phyloP scores from a whole-genome alignment of 441 rosid genomes.

The Populus trichocarpa region DNA sequence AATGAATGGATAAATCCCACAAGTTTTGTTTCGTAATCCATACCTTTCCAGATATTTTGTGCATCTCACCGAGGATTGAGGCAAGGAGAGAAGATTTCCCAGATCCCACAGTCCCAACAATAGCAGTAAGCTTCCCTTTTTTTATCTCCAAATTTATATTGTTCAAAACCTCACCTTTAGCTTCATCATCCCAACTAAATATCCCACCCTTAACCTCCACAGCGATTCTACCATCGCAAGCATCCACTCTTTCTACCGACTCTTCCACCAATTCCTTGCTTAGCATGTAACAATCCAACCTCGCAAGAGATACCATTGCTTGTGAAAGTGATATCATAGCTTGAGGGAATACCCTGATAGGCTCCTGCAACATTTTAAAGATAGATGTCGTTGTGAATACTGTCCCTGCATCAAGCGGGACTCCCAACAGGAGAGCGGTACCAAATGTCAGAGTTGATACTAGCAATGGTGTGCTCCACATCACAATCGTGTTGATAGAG shows the following conservation, averaged over 20 bases:
- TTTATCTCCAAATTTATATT: constrained; percentile 56
- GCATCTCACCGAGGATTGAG: constrained; percentile 95
- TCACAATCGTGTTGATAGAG: constrained; percentile 63
- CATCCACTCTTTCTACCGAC: constrained; percentile 57
- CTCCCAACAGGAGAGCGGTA: constrained; percentile 61
- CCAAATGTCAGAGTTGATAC: constrained; percentile 76
- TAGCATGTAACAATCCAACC: constrained; percentile 73
- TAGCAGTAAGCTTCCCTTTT: constrained; percentile 79
- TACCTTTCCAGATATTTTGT: constrained; percentile 73
- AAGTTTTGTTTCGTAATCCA: constrained; percentile 9
- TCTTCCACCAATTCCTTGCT: constrained; percentile 63
- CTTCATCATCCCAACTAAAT: constrained; percentile 87
- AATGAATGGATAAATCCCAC: background rate
- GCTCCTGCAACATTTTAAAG: constrained; percentile 92
- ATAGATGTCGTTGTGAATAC: constrained; percentile 81
- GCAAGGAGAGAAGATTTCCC: constrained; percentile 88
- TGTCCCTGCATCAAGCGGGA: constrained; percentile 76
- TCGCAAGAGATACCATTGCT: constrained; percentile 81
- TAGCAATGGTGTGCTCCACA: constrained; percentile 82
- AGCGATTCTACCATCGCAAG: constrained; percentile 50
- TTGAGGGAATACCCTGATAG: constrained; percentile 85
- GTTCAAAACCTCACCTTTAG: constrained; percentile 48
- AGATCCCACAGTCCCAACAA: constrained; percentile 89
- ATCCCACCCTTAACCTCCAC: constrained; percentile 68
- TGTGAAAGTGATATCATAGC: constrained; percentile 92